These are phyloP conservation scores for Sugiyamaella xylanicola DNA, from an alignment of 1,139 yeast species.

Conservation along the genomic window DNA sequence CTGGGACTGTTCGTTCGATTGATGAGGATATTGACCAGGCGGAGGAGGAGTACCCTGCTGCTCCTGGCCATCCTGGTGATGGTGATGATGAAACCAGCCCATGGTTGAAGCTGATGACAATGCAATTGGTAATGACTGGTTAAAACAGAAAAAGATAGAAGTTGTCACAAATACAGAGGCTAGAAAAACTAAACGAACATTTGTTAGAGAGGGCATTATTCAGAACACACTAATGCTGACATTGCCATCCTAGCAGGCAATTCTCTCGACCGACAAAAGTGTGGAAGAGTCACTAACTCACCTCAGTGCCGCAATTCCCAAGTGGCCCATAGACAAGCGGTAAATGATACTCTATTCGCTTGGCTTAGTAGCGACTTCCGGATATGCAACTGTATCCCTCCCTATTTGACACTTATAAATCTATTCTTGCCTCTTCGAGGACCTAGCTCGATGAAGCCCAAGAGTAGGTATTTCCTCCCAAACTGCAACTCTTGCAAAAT, in stretches of 20 bases:
- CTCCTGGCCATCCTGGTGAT: slow-evolving; percentile 1
- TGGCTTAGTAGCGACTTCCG: neutral
- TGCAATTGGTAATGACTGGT: slow-evolving; percentile 1
- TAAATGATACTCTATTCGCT: too few relatives aligned
- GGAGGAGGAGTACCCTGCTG: neutral
- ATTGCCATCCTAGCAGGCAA: too few relatives aligned
- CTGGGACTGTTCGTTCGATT: neutral
- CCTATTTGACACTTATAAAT: neutral
- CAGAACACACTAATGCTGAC: neutral
- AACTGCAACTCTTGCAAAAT: too few relatives aligned
- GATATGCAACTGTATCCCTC: neutral
- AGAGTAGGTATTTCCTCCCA: too few relatives aligned
- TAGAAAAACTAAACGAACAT: neutral
- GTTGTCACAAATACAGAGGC: neutral
- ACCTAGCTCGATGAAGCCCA: too few relatives aligned
- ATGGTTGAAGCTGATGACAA: slow-evolving; percentile 3
- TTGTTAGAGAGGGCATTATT: slow-evolving; percentile 7
- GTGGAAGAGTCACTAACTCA: too few relatives aligned
- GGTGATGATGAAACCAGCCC: slow-evolving; percentile 11
- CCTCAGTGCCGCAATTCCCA: too few relatives aligned
- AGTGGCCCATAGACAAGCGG: too few relatives aligned
- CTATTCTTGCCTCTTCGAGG: neutral
- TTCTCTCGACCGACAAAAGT: too few relatives aligned
- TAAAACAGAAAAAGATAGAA: neutral
- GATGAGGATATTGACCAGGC: slow-evolving; percentile 9